Base-by-base conservation (phyloP, 257 asterid species). In the Euphrasia confusa region DNA sequence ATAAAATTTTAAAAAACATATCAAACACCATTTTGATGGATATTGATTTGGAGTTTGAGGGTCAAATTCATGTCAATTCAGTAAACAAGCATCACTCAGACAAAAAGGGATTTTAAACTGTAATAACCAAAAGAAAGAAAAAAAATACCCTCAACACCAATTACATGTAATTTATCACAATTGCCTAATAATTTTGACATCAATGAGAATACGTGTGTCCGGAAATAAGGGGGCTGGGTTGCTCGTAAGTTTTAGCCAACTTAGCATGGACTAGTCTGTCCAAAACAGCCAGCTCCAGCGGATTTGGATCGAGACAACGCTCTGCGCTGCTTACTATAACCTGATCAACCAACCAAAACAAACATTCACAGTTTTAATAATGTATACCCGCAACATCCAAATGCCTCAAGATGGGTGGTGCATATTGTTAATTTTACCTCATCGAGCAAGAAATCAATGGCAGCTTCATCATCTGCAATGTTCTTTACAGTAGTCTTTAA, bases 371-470 rank as follows among this genome's bases (percentile, higher is more conserved):
- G 6, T 50, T 45, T 35, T 49, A 28, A 26, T 54, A 21, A 54
- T 21, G 32, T 54, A 18, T 10, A 11, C 10, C 10, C n/a, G 26
- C 62, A 21, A 27, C 52, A 47, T 17, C 26, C 54, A 24, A 58
- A n/a, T 21, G 68, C 68, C 63, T 12, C 62, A 56, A 63, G 54
- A 35, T 18, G 14, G 59, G 58, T 21, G 59, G 58, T 21, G 21
- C 18, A 45, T 32, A 27, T 45, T 45, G 4, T 13, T 45, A 13
- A 58, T 50, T 50, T 66, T 80, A 86, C 99, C 92, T 92, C 99
- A 68, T 92, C 99, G 67, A 92, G 95, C 80, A 92, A 75, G 84
- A 92, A 89, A 78, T 92, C 99, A 17, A 79, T 84, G 30, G 85
- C 96, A 65, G 95, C 96, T 82, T 89, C 97, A 71, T 92, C 97